These are phyloP conservation scores for Fragilaria crotonensis DNA, from an alignment of 108 stramenopile species.

Conservation along the genomic window DNA sequence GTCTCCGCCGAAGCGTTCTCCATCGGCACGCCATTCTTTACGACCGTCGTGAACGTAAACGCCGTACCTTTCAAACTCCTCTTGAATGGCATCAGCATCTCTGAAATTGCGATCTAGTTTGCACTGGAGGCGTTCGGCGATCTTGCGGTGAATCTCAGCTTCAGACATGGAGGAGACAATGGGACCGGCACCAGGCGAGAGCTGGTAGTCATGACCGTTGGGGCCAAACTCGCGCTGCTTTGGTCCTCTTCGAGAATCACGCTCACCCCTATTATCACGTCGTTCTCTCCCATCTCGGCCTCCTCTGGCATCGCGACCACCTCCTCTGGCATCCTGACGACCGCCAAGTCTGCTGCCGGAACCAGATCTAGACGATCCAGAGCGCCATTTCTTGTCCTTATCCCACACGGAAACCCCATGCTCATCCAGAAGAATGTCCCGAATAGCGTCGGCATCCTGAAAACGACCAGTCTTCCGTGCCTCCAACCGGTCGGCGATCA, in stretches of 20 bases:
- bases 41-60: slow-evolving; percentile 50
- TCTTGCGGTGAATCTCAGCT: slow-evolving; percentile 46
- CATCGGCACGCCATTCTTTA: slow-evolving; percentile 63
- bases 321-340: no score
- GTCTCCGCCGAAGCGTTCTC: slow-evolving; percentile 26
- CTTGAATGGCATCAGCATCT: slow-evolving; percentile 52
- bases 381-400: slow-evolving; percentile 33
- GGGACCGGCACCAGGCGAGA: slow-evolving; percentile 29
- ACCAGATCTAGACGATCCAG: slow-evolving; percentile 27
- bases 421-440: slow-evolving; percentile 47
- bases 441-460: slow-evolving; percentile 67
- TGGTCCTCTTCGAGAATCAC: slow-evolving; percentile 9
- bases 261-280: no score
- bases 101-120: slow-evolving; percentile 47
- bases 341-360: slow-evolving; percentile 14
- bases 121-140: slow-evolving; percentile 52
- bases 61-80: slow-evolving; percentile 26
- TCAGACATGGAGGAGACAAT: slow-evolving; percentile 37
- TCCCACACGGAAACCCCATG: slow-evolving; percentile 51
- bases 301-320: slow-evolving; percentile 8
- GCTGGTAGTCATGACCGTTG: slow-evolving; percentile 69
- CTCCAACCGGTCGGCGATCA: slow-evolving; percentile 36
- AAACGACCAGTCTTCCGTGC: slow-evolving; percentile 35
- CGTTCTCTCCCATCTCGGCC: slow-evolving; percentile 7
- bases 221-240: slow-evolving; percentile 45